Evolutionary conservation across 345 rosid species (phyloP).

Genomic region (Eucalyptus sp.): DNA sequence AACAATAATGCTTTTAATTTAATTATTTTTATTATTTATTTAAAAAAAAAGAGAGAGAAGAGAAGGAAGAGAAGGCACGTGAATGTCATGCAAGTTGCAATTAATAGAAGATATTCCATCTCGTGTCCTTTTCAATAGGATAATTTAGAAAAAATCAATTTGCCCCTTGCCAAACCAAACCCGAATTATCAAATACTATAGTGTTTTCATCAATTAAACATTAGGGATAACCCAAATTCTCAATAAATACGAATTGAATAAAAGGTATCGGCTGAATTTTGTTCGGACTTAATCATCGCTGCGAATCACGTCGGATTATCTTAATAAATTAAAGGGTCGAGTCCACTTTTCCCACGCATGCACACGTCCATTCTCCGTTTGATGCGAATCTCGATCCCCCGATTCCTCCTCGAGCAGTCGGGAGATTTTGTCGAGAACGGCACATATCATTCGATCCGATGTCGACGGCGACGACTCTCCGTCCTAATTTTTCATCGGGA

Average conservation of each 20-base stretch:
- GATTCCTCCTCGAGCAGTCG: background rate
- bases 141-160: background rate
- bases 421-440: rapidly evolving
- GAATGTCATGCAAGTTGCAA: background rate
- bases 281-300: no score
- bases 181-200: background rate
- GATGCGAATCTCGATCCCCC: background rate
- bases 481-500: background rate
- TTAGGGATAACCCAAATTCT: background rate
- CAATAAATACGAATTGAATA: background rate
- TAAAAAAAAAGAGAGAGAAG: rapidly evolving
- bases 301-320: background rate
- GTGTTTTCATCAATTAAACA: background rate
- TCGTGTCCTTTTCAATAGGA: background rate
- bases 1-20: background rate
- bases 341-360: background rate
- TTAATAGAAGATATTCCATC: background rate
- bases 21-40: background rate
- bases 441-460: rapidly evolving
- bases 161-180: background rate
- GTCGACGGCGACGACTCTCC: rapidly evolving
- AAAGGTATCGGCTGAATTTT: background rate
- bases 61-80: background rate
- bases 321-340: background rate
- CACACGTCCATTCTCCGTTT: background rate